Conservation (phyloP, 2,329 filamentous ascomycete species). For the Sporothrix euskadiensis region DNA sequence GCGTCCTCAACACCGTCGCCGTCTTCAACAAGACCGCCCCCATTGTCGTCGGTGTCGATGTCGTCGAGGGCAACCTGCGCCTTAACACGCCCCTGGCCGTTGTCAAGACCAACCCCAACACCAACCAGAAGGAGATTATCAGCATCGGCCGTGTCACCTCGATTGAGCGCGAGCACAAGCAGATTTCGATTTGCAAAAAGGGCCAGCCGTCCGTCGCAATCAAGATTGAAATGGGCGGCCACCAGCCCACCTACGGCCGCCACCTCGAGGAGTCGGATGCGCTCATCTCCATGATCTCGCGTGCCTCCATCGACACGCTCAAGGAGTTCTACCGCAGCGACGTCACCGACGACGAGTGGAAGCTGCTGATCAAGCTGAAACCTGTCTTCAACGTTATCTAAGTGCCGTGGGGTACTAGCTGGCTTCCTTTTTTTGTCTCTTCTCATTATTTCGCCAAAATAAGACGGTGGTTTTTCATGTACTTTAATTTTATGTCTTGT, state of each 20-base stretch:
- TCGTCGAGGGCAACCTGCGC: constrained; percentile 82
- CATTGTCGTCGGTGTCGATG: constrained; percentile 94
- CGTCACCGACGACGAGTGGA: constrained; percentile 90
- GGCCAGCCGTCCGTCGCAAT: constrained; percentile 95
- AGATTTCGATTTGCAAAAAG: constrained; percentile 87
- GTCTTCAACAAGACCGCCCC: constrained; percentile 98
- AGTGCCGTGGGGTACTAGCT: not conserved
- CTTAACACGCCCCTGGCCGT: constrained; percentile 88
- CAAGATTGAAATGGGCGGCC: constrained; percentile 91
- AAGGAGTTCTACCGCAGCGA: constrained; percentile 94
- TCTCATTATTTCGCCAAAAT: not conserved
- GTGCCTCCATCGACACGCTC: constrained; percentile 86
- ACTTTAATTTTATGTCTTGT: not conserved
- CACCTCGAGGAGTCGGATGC: constrained; percentile 90
- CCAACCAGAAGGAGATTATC: constrained; percentile 80
- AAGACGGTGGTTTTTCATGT: constrained; percentile 10
- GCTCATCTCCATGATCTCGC: constrained; percentile 84
- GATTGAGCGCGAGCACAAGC: constrained; percentile 97
- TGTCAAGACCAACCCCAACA: constrained; percentile 77
- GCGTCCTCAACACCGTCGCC: constrained; percentile 82
- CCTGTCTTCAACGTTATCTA: constrained; percentile 84
- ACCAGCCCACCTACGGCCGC: constrained; percentile 91
- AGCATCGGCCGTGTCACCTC: constrained; percentile 89
- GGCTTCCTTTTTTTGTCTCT: not conserved
- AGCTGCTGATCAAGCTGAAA: constrained; percentile 93